Evolutionary conservation across 2,329 filamentous ascomycete species (phyloP).

Genomic region (Orbilia brochopaga): DNA sequence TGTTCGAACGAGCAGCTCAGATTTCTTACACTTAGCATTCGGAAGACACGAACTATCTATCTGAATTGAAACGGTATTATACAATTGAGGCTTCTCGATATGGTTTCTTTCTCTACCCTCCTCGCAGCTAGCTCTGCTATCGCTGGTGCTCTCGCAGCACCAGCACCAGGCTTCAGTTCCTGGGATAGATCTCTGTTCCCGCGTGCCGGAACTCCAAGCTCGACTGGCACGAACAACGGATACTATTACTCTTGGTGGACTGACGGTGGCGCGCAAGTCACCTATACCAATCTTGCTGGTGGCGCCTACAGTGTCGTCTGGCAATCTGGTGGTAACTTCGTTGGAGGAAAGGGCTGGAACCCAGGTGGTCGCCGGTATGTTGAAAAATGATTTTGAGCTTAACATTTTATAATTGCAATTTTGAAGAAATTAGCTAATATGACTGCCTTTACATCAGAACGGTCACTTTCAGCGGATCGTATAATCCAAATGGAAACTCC

Average conservation of each 20-base stretch:
- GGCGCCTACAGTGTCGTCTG: conserved; percentile 64
- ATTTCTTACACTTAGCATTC: not conserved
- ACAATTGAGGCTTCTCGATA: conserved; percentile 7
- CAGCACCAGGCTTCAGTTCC: conserved; percentile 56
- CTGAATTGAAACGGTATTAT: not conserved
- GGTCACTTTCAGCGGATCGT: conserved; percentile 57
- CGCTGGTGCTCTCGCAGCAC: conserved; percentile 57
- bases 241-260: conserved; percentile 70
- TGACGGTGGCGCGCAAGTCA: conserved; percentile 62
- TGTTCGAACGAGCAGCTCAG: no score
- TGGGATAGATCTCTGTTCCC: conserved; percentile 53
- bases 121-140: conserved; percentile 54
- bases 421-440: conserved; percentile 11
- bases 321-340: conserved; percentile 62
- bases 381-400: not conserved
- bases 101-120: conserved; percentile 46
- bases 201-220: conserved; percentile 60
- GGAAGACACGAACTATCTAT: not conserved
- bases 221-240: conserved; percentile 64
- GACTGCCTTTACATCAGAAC: conserved; percentile 24
- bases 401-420: no score
- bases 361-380: conserved; percentile 57
- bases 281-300: conserved; percentile 64
- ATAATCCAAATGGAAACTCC: conserved; percentile 54
- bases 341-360: conserved; percentile 64